Evolutionary conservation across 2,329 filamentous ascomycete species (phyloP).

Genomic region (Westerdykella sp.): DNA sequence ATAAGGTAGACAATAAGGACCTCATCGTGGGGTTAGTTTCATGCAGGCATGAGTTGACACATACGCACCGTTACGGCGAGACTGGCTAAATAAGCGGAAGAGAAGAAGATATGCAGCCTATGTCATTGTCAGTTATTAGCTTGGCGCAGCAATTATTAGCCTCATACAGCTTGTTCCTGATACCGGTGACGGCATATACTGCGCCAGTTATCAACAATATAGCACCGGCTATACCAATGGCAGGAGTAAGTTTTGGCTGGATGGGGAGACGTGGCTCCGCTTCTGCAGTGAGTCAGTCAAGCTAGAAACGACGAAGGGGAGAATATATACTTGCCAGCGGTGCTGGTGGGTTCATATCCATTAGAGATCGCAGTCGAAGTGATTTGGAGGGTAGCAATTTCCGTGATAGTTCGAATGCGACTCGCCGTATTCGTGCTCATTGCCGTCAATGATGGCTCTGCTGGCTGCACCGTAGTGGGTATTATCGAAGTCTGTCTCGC

Average conservation of each 20-base stretch:
- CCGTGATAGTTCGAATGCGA: slow-evolving; percentile 1
- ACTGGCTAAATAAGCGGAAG: slow-evolving; percentile 65
- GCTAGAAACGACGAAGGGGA: no score
- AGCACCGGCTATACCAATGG: slow-evolving; percentile 69
- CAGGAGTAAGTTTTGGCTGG: slow-evolving; percentile 69
- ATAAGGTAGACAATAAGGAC: slow-evolving; percentile 85
- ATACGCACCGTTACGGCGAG: slow-evolving; percentile 60
- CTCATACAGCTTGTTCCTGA: slow-evolving; percentile 63
- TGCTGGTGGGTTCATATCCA: slow-evolving; percentile 13
- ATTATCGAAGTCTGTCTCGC: slow-evolving; percentile 9
- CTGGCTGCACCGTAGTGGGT: slow-evolving; percentile 10
- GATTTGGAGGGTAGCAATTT: slow-evolving; percentile 12
- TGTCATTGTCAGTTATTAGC: slow-evolving; percentile 11
- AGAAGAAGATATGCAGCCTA: slow-evolving; percentile 57
- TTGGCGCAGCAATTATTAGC: neutral
- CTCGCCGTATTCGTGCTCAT: neutral
- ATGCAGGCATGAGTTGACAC: neutral
- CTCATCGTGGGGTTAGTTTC: slow-evolving; percentile 11
- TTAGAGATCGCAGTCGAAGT: slow-evolving; percentile 13
- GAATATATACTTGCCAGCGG: slow-evolving; percentile 6
- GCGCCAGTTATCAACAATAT: slow-evolving; percentile 69
- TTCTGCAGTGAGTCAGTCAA: no score
- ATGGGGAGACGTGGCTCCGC: slow-evolving; percentile 54
- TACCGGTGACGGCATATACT: slow-evolving; percentile 68
- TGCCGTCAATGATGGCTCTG: slow-evolving; percentile 8